phyloP scores from a whole-genome alignment of 2,329 filamentous ascomycete genomes.

The Phoma sp. region DNA sequence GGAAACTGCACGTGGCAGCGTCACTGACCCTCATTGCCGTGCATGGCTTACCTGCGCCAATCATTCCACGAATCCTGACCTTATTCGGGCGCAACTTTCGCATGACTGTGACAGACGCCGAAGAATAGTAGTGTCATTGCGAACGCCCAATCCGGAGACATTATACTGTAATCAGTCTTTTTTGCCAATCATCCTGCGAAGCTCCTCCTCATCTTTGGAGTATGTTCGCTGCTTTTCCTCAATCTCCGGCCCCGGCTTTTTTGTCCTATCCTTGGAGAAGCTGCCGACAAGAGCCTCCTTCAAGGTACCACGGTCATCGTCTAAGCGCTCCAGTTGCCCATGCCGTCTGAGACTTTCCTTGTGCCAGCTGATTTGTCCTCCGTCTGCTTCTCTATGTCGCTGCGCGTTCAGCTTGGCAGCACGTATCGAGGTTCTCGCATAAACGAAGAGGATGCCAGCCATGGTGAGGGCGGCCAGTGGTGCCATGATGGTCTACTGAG shows the following conservation, averaged over 20 bases:
- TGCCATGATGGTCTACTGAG: slow-evolving; percentile 58
- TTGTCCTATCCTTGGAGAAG: slow-evolving; percentile 34
- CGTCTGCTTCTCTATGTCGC: slow-evolving; percentile 63
- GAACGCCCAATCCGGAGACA: neutral
- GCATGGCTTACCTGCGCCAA: neutral
- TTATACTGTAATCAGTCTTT: slow-evolving; percentile 24
- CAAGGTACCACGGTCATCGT: slow-evolving; percentile 43
- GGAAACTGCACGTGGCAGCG: slow-evolving; percentile 4
- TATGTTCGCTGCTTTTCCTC: slow-evolving; percentile 39
- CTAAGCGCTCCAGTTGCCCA: slow-evolving; percentile 54
- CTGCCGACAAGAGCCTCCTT: slow-evolving; percentile 44
- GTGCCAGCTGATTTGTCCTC: slow-evolving; percentile 60
- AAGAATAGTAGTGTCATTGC: neutral
- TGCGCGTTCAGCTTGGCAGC: slow-evolving; percentile 71
- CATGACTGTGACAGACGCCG: neutral
- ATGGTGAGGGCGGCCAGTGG: slow-evolving; percentile 69
- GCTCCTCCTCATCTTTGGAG: slow-evolving; percentile 46
- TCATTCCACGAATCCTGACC: neutral
- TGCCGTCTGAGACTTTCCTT: slow-evolving; percentile 62
- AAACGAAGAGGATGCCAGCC: slow-evolving; percentile 65
- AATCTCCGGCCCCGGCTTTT: slow-evolving; percentile 29
- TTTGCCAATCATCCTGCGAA: slow-evolving; percentile 48
- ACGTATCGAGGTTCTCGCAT: slow-evolving; percentile 68
- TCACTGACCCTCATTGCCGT: neutral
- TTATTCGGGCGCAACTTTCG: neutral